Base-by-base conservation (phyloP, 2,329 filamentous ascomycete species). In the Arthrobotrys musiformis region DNA sequence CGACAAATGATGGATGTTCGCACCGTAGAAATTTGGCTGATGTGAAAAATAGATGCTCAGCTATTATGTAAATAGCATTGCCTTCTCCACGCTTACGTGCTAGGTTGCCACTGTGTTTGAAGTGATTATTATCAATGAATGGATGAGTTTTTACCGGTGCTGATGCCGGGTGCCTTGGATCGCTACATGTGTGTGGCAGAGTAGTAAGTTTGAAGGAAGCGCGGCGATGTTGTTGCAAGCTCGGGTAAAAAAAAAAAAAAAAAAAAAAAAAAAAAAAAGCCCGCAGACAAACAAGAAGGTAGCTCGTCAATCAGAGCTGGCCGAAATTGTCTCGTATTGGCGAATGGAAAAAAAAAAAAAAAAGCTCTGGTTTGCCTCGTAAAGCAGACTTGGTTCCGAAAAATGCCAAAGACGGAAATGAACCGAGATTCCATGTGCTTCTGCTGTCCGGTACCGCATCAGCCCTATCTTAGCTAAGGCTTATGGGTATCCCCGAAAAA, bases 131-230 rank as follows among this genome's bases (percentile, higher is more conserved):
- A 30, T 11, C n/a, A 3, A 24, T 56, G 22, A 56, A 22, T 13
- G 19, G 24, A 22, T 40, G n/a, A 7, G 42, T 44, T 42, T n/a
- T 60, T 28, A 22, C 63, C 70, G 63, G 70, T 68, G 42, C 22
- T 54, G 56, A 22, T 58, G 70, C 63, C 70, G 70, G 63, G 46
- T 62, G 62, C 44, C 56, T 56, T 56, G 44, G 15, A n/a, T 35
- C 22, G 24, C 70, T 75, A 75, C 70, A 75, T 75, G 63, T 69
- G 70, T 35, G 15, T 28, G 37, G 19, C 17, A 48, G 5, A 22
- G 15, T 6, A n/a, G 40, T 7, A 24, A 33, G 13, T 28, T 17
- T 6, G 30, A 42, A 15, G 19, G 26, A 33, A 22, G 30, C 17
- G 33, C 58, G 48, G 40, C n/a, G 52, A 46, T 72, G 33, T 35